These are phyloP conservation scores for Trichosanthes cucumerina DNA, from an alignment of 306 rosid species.

Conservation along the genomic window DNA sequence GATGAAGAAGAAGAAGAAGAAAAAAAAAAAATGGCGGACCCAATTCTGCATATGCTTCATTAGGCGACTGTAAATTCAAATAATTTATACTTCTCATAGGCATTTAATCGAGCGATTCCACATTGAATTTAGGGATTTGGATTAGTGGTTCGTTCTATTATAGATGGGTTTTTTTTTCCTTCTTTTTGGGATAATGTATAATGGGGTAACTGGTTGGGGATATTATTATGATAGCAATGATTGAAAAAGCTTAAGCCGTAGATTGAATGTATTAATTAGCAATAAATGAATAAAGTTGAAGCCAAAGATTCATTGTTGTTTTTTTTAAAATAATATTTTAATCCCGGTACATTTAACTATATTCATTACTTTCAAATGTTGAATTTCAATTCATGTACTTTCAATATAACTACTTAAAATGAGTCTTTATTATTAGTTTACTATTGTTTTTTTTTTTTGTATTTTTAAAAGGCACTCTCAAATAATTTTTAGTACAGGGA, in stretches of 20 bases:
- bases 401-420: too few relatives aligned
- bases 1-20: neutral
- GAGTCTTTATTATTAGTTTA: too few relatives aligned
- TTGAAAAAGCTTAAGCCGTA: neutral
- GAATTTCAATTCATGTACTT: too few relatives aligned
- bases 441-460: neutral
- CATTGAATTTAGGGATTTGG: neutral
- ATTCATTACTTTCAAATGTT: too few relatives aligned
- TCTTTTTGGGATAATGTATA: neutral
- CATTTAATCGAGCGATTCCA: neutral
- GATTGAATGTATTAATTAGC: neutral
- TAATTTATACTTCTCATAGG: neutral
- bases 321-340: too few relatives aligned
- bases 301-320: neutral
- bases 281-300: neutral
- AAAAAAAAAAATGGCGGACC: neutral
- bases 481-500: too few relatives aligned
- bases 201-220: neutral
- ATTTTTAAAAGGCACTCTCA: too few relatives aligned
- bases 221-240: neutral
- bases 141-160: neutral
- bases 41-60: neutral
- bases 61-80: neutral
- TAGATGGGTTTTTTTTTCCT: neutral
- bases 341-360: too few relatives aligned